Evolutionary conservation across 2,329 filamentous ascomycete genomes (phyloP), one percentile per base, ranked within the genome.

Genomic region (Colletotrichum phormii): DNA sequence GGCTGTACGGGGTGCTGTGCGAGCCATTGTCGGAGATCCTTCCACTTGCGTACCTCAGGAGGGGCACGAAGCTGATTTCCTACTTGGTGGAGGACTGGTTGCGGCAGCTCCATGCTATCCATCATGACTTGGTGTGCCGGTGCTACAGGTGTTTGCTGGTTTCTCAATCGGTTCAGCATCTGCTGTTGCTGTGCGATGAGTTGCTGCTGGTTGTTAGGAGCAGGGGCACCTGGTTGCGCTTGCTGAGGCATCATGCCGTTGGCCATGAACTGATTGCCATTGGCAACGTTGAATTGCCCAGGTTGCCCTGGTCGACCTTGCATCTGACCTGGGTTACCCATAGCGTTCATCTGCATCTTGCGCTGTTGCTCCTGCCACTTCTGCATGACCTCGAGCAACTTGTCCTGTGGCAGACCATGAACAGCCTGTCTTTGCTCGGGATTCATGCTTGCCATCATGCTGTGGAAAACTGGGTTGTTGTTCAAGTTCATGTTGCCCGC

Each of bases 351-450:
- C 18, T 76, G 75, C 75, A 81, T 78, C 61, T 80, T 80, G 37
- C 80, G 82, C 18, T 82, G 80, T 64, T 78, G 76, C 53, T 78
- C 81, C 71, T 86, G 81, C 87, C 86, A 89, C 73, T 84, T 87
- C 22, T 81, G 79, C 61, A 91, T 81, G 64, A 89, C 77, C 53
- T 90, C 88, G 29, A 85, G 84, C 12, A 89, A 77, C 78, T 89
- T 88, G 1, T 89, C 87, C 0, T 82, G 83, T 0, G 87, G 82
- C 58, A 90, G 73, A 12, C 73, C 77, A 46, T 82, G 80, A 8
- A 90, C 79, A 1, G 82, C 79, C 51, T 84, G 81, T 35, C 86
- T 84, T 63, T 87, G 84, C 18, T 90, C 87, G 0, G 81, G 80
- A 1, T 79, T 78, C 81, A 91, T 84, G 57, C 80, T 83, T 37